These are phyloP conservation scores for Paraleonurus japonicus DNA, from an alignment of 257 asterid genomes.

Conservation along the genomic window DNA sequence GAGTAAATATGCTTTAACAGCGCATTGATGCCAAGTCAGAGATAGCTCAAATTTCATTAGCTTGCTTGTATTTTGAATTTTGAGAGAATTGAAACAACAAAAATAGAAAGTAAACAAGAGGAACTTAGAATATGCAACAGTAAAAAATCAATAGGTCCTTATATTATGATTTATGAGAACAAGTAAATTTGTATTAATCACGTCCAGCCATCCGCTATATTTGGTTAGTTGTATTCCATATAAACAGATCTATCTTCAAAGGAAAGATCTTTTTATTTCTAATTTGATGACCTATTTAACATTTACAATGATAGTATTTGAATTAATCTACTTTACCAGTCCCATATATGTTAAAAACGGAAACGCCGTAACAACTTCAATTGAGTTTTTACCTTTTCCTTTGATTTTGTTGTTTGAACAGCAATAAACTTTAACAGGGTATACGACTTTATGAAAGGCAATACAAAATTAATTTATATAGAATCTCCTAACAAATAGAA, in stretches of 20 bases:
- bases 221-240: neutral
- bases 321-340: neutral
- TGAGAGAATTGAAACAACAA: neutral
- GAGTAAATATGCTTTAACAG: neutral
- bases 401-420: neutral
- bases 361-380: neutral
- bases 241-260: no score
- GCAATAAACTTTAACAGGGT: neutral
- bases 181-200: neutral
- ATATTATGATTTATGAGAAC: neutral
- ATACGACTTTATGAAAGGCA: neutral
- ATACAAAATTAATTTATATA: neutral
- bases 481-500: conserved; percentile 7
- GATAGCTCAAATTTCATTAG: neutral
- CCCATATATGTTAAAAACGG: neutral
- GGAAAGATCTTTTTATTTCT: neutral
- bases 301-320: neutral
- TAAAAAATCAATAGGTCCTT: neutral
- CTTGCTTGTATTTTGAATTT: neutral
- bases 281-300: neutral
- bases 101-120: neutral
- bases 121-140: conserved; percentile 1
- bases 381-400: neutral
- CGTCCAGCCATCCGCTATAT: neutral
- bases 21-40: neutral